Base-by-base conservation (phyloP, 2,329 filamentous ascomycete genomes). In the Macroventuria anomochaeta region DNA sequence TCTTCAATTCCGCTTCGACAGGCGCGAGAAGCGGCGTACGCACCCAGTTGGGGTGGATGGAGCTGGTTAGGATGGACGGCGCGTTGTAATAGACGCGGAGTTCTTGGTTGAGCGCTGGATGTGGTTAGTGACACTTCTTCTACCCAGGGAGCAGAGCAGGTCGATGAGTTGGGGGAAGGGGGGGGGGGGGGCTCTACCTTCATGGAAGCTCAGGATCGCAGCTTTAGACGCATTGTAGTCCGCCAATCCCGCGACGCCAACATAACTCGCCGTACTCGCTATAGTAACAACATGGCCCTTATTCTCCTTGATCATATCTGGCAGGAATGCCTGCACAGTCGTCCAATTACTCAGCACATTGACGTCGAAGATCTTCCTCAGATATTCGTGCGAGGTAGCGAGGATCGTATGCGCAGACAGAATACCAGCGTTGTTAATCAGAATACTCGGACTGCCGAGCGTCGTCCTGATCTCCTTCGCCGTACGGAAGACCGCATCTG, bases 281-380 rank as follows among this genome's bases (percentile, higher is more conserved):
- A 86, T 75, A 0, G 81, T 83, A 10, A 86, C 75, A 25, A 86
- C 74, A 56, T 85, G 83, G 2, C 83, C 84, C 67, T 64, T 78
- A 50, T 74, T 69, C 15, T 59, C 46, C 3, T 55, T 46, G 17
- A 75, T 63, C 73, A 76, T 76, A 38, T 64, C 62, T 2, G 73
- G 73, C 6, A 76, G 53, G 53, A 76, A 75, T 0, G 66, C 72
- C 26, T 70, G 65, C 39, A 65, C 60, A 0, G 68, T 72, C n/a
- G 62, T 65, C 61, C 64, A 76, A 43, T 76, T 70, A 44, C 65
- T 70, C 5, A 75, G 58, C n/a, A 74, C 55, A 41, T 76, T 75
- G 32, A 76, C 69, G 10, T 68, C 68, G 51, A 75, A 73, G 20
- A 75, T 69, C 50, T 69, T 74, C 8, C 58, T 53, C 13, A 75